Evolutionary conservation across 805 yeast genomes (phyloP).

Genomic region (Yamadazyma scolyti): DNA sequence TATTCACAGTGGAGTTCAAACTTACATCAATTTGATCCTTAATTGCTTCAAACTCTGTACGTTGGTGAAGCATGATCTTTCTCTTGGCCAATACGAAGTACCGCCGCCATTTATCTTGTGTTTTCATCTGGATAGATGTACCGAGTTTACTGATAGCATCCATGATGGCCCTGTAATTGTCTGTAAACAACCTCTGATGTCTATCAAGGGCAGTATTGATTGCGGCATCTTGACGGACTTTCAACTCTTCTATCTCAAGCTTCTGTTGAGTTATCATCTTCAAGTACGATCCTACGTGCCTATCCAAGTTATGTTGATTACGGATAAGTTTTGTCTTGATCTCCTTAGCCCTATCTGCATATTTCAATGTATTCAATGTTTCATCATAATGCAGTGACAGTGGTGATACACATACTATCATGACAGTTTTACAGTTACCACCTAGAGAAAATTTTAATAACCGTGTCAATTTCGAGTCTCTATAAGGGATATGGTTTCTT

Average conservation of each 20-base stretch:
- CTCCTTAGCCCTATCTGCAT: slow-evolving; percentile 88
- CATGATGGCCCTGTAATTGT: slow-evolving; percentile 35
- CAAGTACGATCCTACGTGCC: slow-evolving; percentile 82
- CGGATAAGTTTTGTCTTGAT: slow-evolving; percentile 77
- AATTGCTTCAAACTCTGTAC: slow-evolving; percentile 29
- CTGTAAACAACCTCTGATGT: slow-evolving; percentile 30
- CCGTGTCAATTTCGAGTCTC: slow-evolving; percentile 88
- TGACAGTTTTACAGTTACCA: slow-evolving; percentile 91
- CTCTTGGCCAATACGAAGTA: slow-evolving; percentile 45
- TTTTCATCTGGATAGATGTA: slow-evolving; percentile 38
- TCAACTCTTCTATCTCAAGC: slow-evolving; percentile 65
- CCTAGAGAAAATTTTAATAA: slow-evolving; percentile 85
- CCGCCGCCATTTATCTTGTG: slow-evolving; percentile 41
- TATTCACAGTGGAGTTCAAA: slow-evolving; percentile 7
- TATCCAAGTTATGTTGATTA: slow-evolving; percentile 69
- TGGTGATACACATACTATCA: slow-evolving; percentile 94
- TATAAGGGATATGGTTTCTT: slow-evolving; percentile 76
- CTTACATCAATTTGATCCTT: neutral
- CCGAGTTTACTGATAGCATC: slow-evolving; percentile 42
- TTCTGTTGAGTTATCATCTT: slow-evolving; percentile 82
- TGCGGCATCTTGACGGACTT: slow-evolving; percentile 47
- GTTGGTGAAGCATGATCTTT: slow-evolving; percentile 41
- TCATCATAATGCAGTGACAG: slow-evolving; percentile 87
- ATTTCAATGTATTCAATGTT: slow-evolving; percentile 84
- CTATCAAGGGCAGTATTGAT: slow-evolving; percentile 36